phyloP scores from a whole-genome alignment of 306 rosid genomes.

The Lathyrus tuberosus region DNA sequence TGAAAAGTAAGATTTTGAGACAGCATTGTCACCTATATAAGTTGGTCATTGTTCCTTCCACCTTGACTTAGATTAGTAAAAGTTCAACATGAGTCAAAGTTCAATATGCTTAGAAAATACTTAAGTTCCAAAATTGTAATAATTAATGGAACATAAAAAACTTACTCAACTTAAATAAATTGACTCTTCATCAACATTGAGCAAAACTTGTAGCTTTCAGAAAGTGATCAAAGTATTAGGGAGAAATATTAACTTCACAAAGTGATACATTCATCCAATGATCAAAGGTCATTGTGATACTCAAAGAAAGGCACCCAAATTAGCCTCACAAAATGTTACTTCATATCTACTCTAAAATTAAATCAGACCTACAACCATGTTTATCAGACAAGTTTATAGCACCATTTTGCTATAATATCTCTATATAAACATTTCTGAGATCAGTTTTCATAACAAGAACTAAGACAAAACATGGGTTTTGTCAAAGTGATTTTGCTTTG shows the following conservation, averaged over 20 bases:
- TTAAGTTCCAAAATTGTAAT: not conserved
- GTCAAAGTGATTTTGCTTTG: constrained; percentile 44
- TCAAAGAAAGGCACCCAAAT: constrained; percentile 25
- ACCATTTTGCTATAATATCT: not conserved
- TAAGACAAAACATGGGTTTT: constrained; percentile 47
- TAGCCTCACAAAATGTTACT: constrained; percentile 49
- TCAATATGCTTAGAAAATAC: not conserved
- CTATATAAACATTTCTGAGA: constrained; percentile 28
- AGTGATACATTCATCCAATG: constrained; percentile 2
- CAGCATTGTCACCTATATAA: not conserved
- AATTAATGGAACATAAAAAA: not conserved
- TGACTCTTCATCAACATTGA: constrained; percentile 37
- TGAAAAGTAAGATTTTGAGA: not conserved
- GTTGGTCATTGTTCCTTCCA: not conserved
- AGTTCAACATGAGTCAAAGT: not conserved
- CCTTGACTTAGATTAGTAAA: not conserved
- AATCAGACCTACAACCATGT: constrained; percentile 64
- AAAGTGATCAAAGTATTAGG: constrained; percentile 13
- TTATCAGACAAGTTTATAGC: constrained; percentile 18
- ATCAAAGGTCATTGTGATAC: constrained; percentile 29
- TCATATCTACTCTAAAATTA: constrained; percentile 78
- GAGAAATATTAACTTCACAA: not conserved
- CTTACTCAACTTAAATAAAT: constrained; percentile 35
- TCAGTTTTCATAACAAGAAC: constrained; percentile 24
- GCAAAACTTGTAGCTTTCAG: constrained; percentile 19